Percentiles rank a stretch among this genome's conserved stretches.
Evolutionary conservation across 2,329 filamentous ascomycete species (phyloP).

Genomic region (Plenodomus tracheiphilus): DNA sequence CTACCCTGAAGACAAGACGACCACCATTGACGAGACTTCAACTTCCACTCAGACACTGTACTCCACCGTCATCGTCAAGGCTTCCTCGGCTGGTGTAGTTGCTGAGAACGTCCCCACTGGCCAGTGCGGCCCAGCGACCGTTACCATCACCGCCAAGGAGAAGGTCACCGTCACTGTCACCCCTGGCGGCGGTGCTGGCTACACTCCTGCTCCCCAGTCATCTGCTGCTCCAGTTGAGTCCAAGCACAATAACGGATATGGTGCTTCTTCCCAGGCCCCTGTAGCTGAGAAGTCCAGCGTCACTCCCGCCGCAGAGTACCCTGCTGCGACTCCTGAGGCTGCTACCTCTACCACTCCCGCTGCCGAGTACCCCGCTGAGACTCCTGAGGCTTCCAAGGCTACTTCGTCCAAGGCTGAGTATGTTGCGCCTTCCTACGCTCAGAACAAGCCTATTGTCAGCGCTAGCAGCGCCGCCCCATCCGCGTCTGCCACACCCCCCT

Average conservation of each 20-base stretch:
- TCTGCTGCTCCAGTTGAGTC: constrained; percentile 14
- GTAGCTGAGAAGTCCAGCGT: constrained; percentile 5
- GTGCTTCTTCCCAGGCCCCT: constrained; percentile 16
- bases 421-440: constrained; percentile 9
- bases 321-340: constrained; percentile 1
- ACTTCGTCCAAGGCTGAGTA: constrained; percentile 20
- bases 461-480: constrained; percentile 16
- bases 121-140: constrained; percentile 34
- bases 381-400: constrained; percentile 9
- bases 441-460: constrained; percentile 14
- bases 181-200: constrained; percentile 20
- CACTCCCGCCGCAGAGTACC: constrained; percentile 9
- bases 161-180: constrained; percentile 49
- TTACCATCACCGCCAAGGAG: constrained; percentile 47
- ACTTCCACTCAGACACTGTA: constrained; percentile 35
- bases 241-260: constrained; percentile 9
- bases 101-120: constrained; percentile 25
- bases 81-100: constrained; percentile 18
- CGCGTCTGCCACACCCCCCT: constrained; percentile 18
- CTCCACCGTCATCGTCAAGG: constrained; percentile 24
- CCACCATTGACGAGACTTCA: constrained; percentile 27
- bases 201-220: constrained; percentile 12
- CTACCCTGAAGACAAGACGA: constrained; percentile 23
- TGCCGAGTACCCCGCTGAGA: constrained; percentile 12
- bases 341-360: constrained; percentile 14